These are phyloP conservation scores for Eruca vesicaria DNA, from an alignment of 441 rosid species.

Conservation along the genomic window DNA sequence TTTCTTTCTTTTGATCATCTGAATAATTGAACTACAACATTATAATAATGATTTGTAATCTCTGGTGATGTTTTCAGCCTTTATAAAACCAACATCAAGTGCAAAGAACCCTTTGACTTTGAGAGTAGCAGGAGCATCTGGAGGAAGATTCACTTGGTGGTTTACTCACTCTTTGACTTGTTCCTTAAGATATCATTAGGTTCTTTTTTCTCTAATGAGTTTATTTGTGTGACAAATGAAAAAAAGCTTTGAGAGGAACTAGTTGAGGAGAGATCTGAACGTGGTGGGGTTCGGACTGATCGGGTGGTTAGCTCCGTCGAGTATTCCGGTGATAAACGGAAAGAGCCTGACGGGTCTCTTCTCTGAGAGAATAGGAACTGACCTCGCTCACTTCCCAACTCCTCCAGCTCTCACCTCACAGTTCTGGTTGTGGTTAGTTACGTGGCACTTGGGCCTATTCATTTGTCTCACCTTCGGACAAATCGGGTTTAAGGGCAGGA, in stretches of 20 bases:
- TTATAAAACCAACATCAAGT: slow-evolving; percentile 47
- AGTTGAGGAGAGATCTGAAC: slow-evolving; percentile 73
- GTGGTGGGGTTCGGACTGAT: slow-evolving; percentile 88
- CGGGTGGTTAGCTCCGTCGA: slow-evolving; percentile 91
- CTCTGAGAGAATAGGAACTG: slow-evolving; percentile 86
- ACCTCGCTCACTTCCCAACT: slow-evolving; percentile 85
- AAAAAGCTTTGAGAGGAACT: slow-evolving; percentile 68
- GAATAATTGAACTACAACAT: background rate
- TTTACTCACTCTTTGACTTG: background rate
- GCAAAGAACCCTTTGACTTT: slow-evolving; percentile 69
- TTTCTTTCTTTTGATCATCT: background rate
- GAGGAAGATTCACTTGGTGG: slow-evolving; percentile 73
- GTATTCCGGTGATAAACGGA: slow-evolving; percentile 78
- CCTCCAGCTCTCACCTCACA: slow-evolving; percentile 75
- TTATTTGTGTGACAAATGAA: background rate
- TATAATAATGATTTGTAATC: background rate
- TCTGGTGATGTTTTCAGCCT: slow-evolving; percentile 41
- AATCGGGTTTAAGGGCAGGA: slow-evolving; percentile 92
- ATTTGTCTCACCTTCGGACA: slow-evolving; percentile 87
- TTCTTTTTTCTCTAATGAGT: background rate
- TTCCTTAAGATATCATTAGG: background rate
- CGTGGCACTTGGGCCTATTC: slow-evolving; percentile 87
- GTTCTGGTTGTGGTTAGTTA: slow-evolving; percentile 81
- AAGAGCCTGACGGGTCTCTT: slow-evolving; percentile 89
- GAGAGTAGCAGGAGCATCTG: slow-evolving; percentile 43